A percentile compares a stretch with the other conserved stretches of the same genome.
phyloP scores from a whole-genome alignment of 768 basidiomycete species.

The Suillus lakei region DNA sequence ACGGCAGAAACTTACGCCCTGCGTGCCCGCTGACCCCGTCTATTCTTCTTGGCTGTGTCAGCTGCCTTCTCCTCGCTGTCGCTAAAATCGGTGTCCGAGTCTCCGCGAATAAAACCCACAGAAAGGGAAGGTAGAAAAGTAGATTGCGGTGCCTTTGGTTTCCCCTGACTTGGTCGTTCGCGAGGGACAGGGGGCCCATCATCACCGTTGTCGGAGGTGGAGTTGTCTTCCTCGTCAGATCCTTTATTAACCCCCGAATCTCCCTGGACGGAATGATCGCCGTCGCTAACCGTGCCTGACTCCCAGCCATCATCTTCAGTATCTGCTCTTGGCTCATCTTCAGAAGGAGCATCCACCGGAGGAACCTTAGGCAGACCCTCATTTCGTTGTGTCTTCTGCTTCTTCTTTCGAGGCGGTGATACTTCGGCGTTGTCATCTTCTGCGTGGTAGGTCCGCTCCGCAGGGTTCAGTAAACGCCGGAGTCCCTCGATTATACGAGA shows the following conservation, averaged over 20 bases:
- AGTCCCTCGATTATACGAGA: constrained; percentile 55
- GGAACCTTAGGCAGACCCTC: constrained; percentile 4
- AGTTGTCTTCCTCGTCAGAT: constrained; percentile 38
- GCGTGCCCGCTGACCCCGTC: constrained; percentile 92
- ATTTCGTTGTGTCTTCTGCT: constrained; percentile 7
- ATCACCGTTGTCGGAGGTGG: constrained; percentile 36
- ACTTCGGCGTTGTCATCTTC: constrained; percentile 20
- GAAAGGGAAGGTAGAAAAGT: constrained; percentile 90
- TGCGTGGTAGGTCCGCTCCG: constrained; percentile 1
- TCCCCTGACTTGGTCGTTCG: constrained; percentile 15
- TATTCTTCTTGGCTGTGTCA: constrained; percentile 74
- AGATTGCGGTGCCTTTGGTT: constrained; percentile 38
- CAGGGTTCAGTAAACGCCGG: constrained; percentile 44
- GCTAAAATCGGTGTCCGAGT: constrained; percentile 78
- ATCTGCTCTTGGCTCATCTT: constrained; percentile 22
- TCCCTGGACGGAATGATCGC: constrained; percentile 26
- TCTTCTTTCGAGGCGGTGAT: constrained; percentile 16
- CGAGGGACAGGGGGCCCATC: constrained; percentile 19
- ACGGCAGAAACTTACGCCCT: constrained; percentile 71
- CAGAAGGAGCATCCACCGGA: constrained; percentile 17
- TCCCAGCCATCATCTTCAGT: constrained; percentile 42
- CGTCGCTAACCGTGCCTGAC: constrained; percentile 46
- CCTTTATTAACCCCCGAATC: constrained; percentile 42
- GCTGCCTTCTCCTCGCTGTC: constrained; percentile 61
- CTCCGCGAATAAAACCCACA: constrained; percentile 82